Percentiles rank a stretch among this genome's conserved stretches.
Conservation (phyloP, 345 rosid genomes). For the Anastatica hierochuntica region DNA sequence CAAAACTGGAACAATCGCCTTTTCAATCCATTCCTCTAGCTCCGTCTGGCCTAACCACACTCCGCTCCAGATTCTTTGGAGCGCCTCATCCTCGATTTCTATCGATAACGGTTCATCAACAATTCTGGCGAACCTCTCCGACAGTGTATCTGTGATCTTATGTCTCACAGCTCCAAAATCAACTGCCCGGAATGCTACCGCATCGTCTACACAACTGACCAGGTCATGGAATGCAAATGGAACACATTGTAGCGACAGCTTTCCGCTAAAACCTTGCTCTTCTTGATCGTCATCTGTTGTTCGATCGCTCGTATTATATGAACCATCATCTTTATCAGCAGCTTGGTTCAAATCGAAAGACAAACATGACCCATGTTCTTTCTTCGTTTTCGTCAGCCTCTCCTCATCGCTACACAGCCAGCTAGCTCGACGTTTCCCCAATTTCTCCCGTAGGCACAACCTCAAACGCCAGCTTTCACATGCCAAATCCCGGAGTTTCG, state of each 20-base stretch:
- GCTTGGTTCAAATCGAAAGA: slow-evolving; percentile 82
- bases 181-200: slow-evolving; percentile 56
- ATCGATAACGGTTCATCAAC: slow-evolving; percentile 31
- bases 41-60: slow-evolving; percentile 54
- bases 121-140: slow-evolving; percentile 35
- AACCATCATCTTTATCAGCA: slow-evolving; percentile 54
- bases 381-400: slow-evolving; percentile 52
- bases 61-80: slow-evolving; percentile 63
- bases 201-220: slow-evolving; percentile 46
- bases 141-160: slow-evolving; percentile 33
- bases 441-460: slow-evolving; percentile 50
- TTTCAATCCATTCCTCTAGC: slow-evolving; percentile 74
- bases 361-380: slow-evolving; percentile 34
- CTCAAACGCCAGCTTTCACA: slow-evolving; percentile 66
- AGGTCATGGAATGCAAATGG: slow-evolving; percentile 38
- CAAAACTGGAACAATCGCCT: slow-evolving; percentile 52
- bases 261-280: slow-evolving; percentile 19
- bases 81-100: slow-evolving; percentile 55
- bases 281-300: slow-evolving; percentile 64
- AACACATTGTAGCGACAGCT: slow-evolving; percentile 22
- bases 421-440: slow-evolving; percentile 60
- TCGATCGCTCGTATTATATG: slow-evolving; percentile 75
- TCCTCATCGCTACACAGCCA: slow-evolving; percentile 54
- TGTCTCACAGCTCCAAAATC: slow-evolving; percentile 51
- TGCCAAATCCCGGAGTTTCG: slow-evolving; percentile 44